Percentiles rank a stretch among this genome's conserved stretches.
phyloP scores from a whole-genome alignment of 257 asterid species.

The Penstemon barbatus region DNA sequence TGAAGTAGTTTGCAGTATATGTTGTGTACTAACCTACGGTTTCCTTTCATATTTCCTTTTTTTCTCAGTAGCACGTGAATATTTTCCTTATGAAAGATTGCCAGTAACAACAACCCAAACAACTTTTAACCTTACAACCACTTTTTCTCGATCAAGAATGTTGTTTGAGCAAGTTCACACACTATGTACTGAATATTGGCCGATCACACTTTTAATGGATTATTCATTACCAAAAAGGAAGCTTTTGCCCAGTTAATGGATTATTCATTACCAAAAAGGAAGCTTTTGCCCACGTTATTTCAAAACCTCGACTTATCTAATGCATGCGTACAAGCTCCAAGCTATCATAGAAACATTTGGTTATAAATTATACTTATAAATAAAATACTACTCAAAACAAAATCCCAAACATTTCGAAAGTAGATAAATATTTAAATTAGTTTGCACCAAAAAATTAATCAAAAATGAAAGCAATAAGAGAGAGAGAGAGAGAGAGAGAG shows the following conservation, averaged over 20 bases:
- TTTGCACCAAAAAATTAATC: neutral
- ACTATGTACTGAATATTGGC: neutral
- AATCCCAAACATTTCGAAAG: neutral
- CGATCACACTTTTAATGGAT: neutral
- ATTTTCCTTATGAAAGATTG: neutral
- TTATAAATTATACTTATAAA: neutral
- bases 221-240: neutral
- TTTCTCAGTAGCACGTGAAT: neutral
- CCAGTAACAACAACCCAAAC: slow-evolving; percentile 2
- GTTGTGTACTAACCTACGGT: neutral
- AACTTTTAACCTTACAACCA: neutral
- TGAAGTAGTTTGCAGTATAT: neutral
- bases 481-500: neutral
- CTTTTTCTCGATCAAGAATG: neutral
- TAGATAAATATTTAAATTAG: neutral
- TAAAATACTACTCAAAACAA: neutral
- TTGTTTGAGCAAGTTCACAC: neutral
- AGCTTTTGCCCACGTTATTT: neutral
- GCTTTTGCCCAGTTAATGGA: neutral
- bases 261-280: too few relatives aligned
- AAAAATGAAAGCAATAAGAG: neutral
- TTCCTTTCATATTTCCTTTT: neutral
- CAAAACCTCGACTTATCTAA: neutral
- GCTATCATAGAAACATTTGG: neutral
- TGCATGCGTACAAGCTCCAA: neutral